Evolutionary conservation across 805 yeast genomes (phyloP), one percentile per base, ranked within the genome.

Genomic region (Nakazawaea populi): DNA sequence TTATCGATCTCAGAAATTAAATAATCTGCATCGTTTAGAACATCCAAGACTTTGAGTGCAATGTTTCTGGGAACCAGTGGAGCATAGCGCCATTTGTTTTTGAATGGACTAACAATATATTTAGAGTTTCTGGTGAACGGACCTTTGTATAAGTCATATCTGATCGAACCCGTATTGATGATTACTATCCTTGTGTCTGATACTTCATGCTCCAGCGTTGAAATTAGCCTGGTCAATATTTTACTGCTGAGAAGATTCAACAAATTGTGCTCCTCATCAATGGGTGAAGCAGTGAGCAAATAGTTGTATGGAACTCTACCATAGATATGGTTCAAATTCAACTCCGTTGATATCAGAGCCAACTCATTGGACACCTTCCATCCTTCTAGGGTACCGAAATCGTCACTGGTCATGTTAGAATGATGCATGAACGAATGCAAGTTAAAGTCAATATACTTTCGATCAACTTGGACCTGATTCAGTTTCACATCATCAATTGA

Each of bases 131-230:
- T 69, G 0, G 96, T 90, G 63, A 85, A 91, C 1, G 85, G 83
- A 0, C 97, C 98, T 61, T 83, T 79, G 68, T 85, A 86, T 44
- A 91, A 67, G 65, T 91, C 97, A 61, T 88, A 92, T 49, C 97
- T 76, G 3, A 91, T 77, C 4, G 96, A 85, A 1, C 97, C 97
- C 0, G 96, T 86, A 63, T 92, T 92, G 53, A 88, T 79, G 43
- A 87, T 68, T 29, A 89, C 76, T 31, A 83, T 70, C 49, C 89
- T 70, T 1, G 69, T 35, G 18, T 43, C 42, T 9, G 56, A 52
- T 31, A 53, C 58, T 11, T 37, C n/a, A n/a, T 11, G 40, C 18
- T 10, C 18, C 40, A 63, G 24, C 24, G 24, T 18, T 18, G 24
- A 18, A 3, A 18, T 18, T 18, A 18, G 55, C 47, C 70, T 64